Percentiles rank a stretch among this genome's conserved stretches.
Conservation (phyloP, 1,139 yeast genomes). For the Candida frijolesensis region DNA sequence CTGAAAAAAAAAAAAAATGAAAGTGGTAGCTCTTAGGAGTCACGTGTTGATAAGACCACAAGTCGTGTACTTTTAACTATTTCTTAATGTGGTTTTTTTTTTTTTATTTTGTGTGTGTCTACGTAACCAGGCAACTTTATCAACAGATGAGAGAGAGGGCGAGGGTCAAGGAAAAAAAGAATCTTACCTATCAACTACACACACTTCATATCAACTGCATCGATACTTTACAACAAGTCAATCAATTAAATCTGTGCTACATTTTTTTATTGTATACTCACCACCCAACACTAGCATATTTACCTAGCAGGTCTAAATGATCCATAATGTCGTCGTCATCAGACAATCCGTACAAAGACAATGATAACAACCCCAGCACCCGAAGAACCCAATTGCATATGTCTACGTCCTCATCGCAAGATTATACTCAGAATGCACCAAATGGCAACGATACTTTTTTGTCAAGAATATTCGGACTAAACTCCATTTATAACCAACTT, state of each 20-base stretch:
- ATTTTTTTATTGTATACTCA: background rate
- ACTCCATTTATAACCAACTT: slow-evolving; percentile 48
- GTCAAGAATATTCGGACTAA: slow-evolving; percentile 58
- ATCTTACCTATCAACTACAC: background rate
- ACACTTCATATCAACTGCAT: background rate
- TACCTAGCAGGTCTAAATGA: background rate
- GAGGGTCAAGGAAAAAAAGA: background rate
- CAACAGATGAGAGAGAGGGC: background rate
- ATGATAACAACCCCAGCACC: background rate
- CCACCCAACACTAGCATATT: background rate
- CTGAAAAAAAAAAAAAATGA: no score
- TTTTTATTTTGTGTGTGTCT: background rate
- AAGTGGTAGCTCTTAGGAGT: background rate
- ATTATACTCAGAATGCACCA: background rate
- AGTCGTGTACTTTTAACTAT: background rate
- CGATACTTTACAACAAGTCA: background rate
- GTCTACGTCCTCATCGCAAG: slow-evolving; percentile 1
- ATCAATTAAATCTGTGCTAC: background rate
- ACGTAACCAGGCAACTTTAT: background rate
- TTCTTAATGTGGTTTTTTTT: background rate
- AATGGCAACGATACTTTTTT: slow-evolving; percentile 49
- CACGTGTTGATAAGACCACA: slow-evolving; percentile 1
- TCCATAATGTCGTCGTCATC: slow-evolving; percentile 2
- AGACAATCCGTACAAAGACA: slow-evolving; percentile 6
- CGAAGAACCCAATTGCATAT: background rate